Conservation (phyloP, 2,329 filamentous ascomycete species). For the Ceratocystis diversiconidia region DNA sequence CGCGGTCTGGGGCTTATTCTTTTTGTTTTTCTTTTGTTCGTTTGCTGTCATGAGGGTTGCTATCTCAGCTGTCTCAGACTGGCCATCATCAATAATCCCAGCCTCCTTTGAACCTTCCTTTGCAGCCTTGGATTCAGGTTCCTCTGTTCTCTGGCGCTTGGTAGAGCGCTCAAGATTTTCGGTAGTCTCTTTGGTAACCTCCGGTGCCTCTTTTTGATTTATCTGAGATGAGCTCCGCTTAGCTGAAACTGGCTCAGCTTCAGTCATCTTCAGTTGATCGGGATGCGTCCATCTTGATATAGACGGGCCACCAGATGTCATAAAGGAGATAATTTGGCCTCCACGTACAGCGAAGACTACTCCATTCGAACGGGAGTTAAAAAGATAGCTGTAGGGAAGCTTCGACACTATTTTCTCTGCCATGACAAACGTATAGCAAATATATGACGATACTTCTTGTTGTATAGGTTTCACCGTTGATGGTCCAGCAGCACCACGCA, state of each 20-base stretch:
- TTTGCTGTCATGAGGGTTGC: constrained; percentile 16
- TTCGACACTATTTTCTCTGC: constrained; percentile 26
- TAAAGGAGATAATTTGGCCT: constrained; percentile 54
- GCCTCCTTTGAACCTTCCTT: constrained; percentile 23
- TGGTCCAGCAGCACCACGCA: background rate
- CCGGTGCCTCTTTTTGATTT: constrained; percentile 21
- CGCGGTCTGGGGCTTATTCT: constrained; percentile 22
- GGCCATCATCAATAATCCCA: constrained; percentile 28
- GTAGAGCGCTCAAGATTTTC: constrained; percentile 12
- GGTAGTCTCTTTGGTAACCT: constrained; percentile 11
- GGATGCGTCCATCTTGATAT: constrained; percentile 49
- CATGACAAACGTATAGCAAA: background rate
- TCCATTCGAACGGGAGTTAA: constrained; percentile 34
- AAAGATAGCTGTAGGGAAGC: constrained; percentile 52
- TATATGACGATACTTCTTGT: background rate
- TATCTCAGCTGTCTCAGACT: constrained; percentile 15
- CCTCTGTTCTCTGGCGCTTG: constrained; percentile 19
- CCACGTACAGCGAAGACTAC: constrained; percentile 62
- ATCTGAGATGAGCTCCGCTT: constrained; percentile 21
- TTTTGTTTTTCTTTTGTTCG: constrained; percentile 22
- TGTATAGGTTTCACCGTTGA: background rate
- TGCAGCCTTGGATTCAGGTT: constrained; percentile 7
- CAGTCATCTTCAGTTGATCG: constrained; percentile 25
- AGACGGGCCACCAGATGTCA: constrained; percentile 40
- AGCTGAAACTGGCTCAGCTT: constrained; percentile 20